Evolutionary conservation across 257 asterid species (phyloP).

Genomic region (Anisodus acutangulus): DNA sequence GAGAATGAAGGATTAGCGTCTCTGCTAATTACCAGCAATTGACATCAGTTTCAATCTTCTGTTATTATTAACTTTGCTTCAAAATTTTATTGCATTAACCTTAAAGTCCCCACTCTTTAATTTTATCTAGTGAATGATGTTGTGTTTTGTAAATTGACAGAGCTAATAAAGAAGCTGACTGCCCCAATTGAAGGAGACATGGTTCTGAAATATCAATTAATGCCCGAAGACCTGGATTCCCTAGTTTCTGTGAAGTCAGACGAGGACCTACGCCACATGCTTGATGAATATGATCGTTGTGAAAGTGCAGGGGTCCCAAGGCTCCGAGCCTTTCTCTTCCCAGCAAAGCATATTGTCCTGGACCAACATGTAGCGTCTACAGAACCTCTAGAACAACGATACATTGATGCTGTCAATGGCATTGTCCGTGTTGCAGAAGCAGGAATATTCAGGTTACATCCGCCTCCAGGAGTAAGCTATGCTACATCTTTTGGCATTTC

Average conservation of each 20-base stretch:
- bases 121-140: not conserved
- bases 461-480: not conserved
- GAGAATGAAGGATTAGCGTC: not conserved
- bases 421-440: not conserved
- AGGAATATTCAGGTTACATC: not conserved
- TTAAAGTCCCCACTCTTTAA: too few species aligned
- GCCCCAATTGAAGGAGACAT: constrained; percentile 64
- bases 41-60: not conserved
- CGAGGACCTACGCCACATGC: constrained; percentile 76
- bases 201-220: constrained; percentile 73
- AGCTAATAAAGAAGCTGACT: constrained; percentile 70
- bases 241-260: constrained; percentile 69
- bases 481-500: not conserved
- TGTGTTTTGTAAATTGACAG: constrained; percentile 40
- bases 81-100: not conserved
- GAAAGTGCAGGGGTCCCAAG: constrained; percentile 51
- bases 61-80: not conserved
- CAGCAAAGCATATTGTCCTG: constrained; percentile 41
- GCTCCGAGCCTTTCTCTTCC: constrained; percentile 73
- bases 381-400: not conserved
- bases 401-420: constrained; percentile 31
- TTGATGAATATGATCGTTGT: constrained; percentile 58
- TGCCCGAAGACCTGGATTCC: constrained; percentile 78
- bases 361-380: constrained; percentile 36
- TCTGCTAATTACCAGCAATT: not conserved